Evolutionary conservation across 108 stramenopile species (phyloP).

Genomic region (Schizochytrium sp.): DNA sequence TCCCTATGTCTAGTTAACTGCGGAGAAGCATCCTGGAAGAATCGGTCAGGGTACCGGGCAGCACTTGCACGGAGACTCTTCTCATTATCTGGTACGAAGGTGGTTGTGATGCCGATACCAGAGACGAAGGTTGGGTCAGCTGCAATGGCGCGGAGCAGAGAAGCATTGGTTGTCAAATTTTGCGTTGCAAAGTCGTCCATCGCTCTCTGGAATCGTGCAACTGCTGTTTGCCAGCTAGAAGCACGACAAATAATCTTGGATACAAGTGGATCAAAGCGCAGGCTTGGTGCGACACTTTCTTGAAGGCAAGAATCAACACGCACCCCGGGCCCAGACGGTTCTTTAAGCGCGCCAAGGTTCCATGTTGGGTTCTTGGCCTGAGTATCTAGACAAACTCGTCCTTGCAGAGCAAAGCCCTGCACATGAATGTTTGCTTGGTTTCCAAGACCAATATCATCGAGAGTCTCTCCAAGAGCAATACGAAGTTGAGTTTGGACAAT

Average conservation of each 20-base stretch:
- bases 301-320: conserved; percentile 89
- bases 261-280: conserved; percentile 91
- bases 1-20: background rate
- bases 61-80: background rate
- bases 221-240: conserved; percentile 82
- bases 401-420: conserved; percentile 90
- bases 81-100: background rate
- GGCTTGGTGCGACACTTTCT: conserved; percentile 79
- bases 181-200: conserved; percentile 91
- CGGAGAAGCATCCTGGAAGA: background rate
- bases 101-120: conserved; percentile 56
- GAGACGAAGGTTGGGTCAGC: conserved; percentile 82
- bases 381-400: conserved; percentile 94
- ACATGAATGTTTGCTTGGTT: conserved; percentile 79
- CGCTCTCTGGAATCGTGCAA: conserved; percentile 86
- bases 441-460: conserved; percentile 78
- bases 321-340: conserved; percentile 93
- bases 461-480: conserved; percentile 86
- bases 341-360: conserved; percentile 89
- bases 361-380: conserved; percentile 90
- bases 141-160: conserved; percentile 88
- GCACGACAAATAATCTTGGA: conserved; percentile 92
- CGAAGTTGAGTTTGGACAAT: conserved; percentile 91
- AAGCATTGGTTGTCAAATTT: conserved; percentile 89
- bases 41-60: background rate